Evolutionary conservation across 1,139 yeast species (phyloP).

Genomic region (Zygoascus hellenicus): DNA sequence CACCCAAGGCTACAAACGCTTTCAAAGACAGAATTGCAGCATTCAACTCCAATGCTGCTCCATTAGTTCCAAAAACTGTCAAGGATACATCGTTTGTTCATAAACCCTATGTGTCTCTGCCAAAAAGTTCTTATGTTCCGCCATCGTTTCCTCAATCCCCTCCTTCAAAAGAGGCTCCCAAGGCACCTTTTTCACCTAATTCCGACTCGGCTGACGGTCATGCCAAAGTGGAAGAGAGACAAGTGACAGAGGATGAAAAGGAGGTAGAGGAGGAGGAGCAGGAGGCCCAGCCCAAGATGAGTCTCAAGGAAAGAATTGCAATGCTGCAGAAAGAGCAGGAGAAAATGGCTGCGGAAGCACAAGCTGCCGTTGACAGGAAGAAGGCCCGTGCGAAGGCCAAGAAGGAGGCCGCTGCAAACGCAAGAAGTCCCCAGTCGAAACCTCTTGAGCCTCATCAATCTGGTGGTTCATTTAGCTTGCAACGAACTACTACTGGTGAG

Average conservation of each 20-base stretch:
- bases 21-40: slow-evolving; percentile 43
- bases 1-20: slow-evolving; percentile 22
- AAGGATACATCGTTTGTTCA: slow-evolving; percentile 31
- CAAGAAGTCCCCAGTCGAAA: slow-evolving; percentile 10
- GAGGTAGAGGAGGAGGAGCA: slow-evolving; percentile 31
- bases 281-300: slow-evolving; percentile 63
- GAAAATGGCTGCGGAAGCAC: slow-evolving; percentile 73
- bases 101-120: slow-evolving; percentile 28
- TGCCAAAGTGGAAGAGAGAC: slow-evolving; percentile 9
- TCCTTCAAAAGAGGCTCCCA: neutral
- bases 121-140: slow-evolving; percentile 40
- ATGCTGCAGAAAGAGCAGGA: slow-evolving; percentile 74
- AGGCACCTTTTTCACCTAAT: slow-evolving; percentile 14
- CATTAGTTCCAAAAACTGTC: slow-evolving; percentile 35
- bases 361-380: slow-evolving; percentile 55
- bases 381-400: slow-evolving; percentile 41
- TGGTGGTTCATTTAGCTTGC: slow-evolving; percentile 17
- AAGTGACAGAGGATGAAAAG: slow-evolving; percentile 14
- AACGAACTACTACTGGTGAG: slow-evolving; percentile 15
- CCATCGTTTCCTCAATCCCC: slow-evolving; percentile 11
- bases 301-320: slow-evolving; percentile 82
- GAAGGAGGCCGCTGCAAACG: slow-evolving; percentile 9
- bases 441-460: slow-evolving; percentile 16
- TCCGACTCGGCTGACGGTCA: slow-evolving; percentile 16
- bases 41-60: slow-evolving; percentile 40